Percentiles rank a stretch among this genome's conserved stretches.
Evolutionary conservation across 2,329 filamentous ascomycete genomes (phyloP).

Genomic region (Tolypocladium ovalisporum): DNA sequence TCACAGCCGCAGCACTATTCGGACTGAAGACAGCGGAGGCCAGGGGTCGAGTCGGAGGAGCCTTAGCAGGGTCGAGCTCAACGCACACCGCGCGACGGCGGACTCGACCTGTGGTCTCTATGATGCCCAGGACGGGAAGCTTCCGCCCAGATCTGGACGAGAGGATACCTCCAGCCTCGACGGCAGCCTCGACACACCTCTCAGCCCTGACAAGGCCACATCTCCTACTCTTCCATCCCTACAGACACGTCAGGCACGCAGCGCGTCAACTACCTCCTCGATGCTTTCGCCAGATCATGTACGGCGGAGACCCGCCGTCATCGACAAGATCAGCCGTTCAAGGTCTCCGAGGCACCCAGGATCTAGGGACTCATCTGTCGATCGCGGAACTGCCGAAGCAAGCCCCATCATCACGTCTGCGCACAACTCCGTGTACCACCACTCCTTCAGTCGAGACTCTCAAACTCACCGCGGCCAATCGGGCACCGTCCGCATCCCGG

Average conservation of each 20-base stretch:
- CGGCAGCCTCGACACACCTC: slow-evolving; percentile 30
- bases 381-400: slow-evolving; percentile 44
- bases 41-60: slow-evolving; percentile 28
- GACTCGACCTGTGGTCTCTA: slow-evolving; percentile 26
- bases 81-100: slow-evolving; percentile 21
- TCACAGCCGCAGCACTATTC: slow-evolving; percentile 27
- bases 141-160: slow-evolving; percentile 21
- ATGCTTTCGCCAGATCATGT: slow-evolving; percentile 26
- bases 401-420: slow-evolving; percentile 48
- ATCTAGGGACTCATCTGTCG: slow-evolving; percentile 49
- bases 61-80: slow-evolving; percentile 30
- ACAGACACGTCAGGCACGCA: slow-evolving; percentile 24
- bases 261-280: slow-evolving; percentile 21
- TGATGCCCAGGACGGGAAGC: slow-evolving; percentile 24
- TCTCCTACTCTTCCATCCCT: slow-evolving; percentile 19
- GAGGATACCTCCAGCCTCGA: slow-evolving; percentile 36
- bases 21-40: slow-evolving; percentile 31
- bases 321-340: slow-evolving; percentile 42
- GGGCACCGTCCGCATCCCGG: slow-evolving; percentile 40
- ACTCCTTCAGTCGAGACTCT: slow-evolving; percentile 39
- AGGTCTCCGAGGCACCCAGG: slow-evolving; percentile 28
- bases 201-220: slow-evolving; percentile 29
- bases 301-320: slow-evolving; percentile 36
- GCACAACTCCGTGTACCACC: slow-evolving; percentile 46
- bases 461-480: slow-evolving; percentile 32